These are phyloP conservation scores for Colletotrichum zoysiae DNA, from an alignment of 2,329 filamentous ascomycete genomes.

Conservation along the genomic window DNA sequence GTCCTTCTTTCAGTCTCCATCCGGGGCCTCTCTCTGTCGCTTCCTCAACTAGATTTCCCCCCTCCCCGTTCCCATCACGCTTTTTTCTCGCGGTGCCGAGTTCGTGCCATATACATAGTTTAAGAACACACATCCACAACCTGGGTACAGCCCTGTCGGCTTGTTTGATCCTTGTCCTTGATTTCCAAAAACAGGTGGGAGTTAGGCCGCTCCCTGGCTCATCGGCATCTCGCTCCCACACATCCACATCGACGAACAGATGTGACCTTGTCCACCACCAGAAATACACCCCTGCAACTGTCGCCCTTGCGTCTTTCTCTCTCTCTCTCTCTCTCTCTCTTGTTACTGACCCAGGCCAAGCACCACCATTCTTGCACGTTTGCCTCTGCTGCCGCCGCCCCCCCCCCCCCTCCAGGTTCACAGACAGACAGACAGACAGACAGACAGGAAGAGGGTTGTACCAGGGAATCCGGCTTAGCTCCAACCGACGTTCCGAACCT, in stretches of 20 bases:
- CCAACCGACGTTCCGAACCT: conserved; percentile 65
- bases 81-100: conserved; percentile 21
- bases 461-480: conserved; percentile 64
- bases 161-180: conserved; percentile 49
- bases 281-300: conserved; percentile 41
- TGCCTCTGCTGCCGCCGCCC: conserved; percentile 38
- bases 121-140: conserved; percentile 39
- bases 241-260: conserved; percentile 57
- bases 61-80: conserved; percentile 1
- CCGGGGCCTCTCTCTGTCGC: conserved; percentile 32
- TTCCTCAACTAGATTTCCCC: conserved; percentile 34
- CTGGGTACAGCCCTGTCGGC: conserved; percentile 45
- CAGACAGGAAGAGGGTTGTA: conserved; percentile 56
- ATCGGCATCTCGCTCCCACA: conserved; percentile 50
- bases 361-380: conserved; percentile 43
- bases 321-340: not conserved
- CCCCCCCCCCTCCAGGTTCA: conserved; percentile 44
- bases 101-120: conserved; percentile 41
- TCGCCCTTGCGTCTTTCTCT: not conserved
- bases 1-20: conserved; percentile 21
- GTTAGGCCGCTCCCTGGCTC: conserved; percentile 47
- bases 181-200: conserved; percentile 49
- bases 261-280: conserved; percentile 52
- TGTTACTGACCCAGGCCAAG: conserved; percentile 43
- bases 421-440: conserved; percentile 53